Percentiles rank a stretch among this genome's conserved stretches.
These are phyloP conservation scores for Penicillium bialowiezense DNA, from an alignment of 495 filamentous ascomycete species.

Conservation along the genomic window DNA sequence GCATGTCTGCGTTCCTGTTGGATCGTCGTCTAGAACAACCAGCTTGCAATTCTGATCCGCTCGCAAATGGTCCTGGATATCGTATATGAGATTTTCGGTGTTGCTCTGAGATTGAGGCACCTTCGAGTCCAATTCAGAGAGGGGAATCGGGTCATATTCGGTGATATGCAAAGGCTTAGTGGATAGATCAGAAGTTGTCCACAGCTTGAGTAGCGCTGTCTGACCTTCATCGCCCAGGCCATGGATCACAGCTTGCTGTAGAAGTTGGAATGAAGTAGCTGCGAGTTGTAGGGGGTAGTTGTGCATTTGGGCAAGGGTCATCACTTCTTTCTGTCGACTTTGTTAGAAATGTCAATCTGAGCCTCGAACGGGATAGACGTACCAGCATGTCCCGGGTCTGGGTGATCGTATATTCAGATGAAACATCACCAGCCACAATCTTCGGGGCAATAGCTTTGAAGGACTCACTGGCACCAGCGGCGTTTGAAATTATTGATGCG, in stretches of 20 bases:
- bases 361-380: background rate
- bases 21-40: background rate
- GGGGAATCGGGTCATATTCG: background rate
- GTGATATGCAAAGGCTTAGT: background rate
- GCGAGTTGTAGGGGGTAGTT: constrained; percentile 7
- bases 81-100: background rate
- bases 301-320: constrained; percentile 5
- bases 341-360: background rate
- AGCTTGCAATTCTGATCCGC: background rate
- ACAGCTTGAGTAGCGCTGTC: constrained; percentile 4
- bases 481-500: constrained; percentile 8
- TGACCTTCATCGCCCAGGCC: constrained; percentile 5
- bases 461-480: constrained; percentile 5
- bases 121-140: background rate
- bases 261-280: constrained; percentile 6
- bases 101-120: background rate
- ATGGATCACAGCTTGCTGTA: constrained; percentile 6
- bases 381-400: constrained; percentile 3
- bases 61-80: background rate
- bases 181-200: constrained; percentile 1
- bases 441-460: background rate
- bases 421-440: background rate
- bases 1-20: constrained; percentile 1
- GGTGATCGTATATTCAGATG: background rate
- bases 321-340: constrained; percentile 3